Percentiles rank a stretch among this genome's conserved stretches.
phyloP scores from a whole-genome alignment of 2,329 filamentous ascomycete species.

The Scytalidium lignicola region DNA sequence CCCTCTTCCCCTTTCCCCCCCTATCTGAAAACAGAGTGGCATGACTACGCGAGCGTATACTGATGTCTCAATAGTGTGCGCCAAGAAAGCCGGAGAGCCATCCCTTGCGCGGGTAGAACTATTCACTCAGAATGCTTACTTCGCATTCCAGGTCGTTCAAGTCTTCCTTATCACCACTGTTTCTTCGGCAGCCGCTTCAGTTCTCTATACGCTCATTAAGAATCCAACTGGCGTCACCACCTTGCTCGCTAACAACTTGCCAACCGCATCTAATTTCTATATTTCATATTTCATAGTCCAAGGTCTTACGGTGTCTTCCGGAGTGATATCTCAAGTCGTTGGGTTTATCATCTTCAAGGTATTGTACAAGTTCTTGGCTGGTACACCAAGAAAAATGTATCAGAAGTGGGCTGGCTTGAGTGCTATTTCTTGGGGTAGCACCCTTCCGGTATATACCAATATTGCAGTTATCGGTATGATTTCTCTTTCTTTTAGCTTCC shows the following conservation, averaged over 20 bases:
- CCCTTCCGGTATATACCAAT: slow-evolving; percentile 76
- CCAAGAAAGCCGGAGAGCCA: slow-evolving; percentile 74
- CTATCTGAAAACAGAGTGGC: too few species aligned
- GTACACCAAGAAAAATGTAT: slow-evolving; percentile 76
- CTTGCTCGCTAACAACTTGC: slow-evolving; percentile 69
- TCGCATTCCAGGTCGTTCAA: slow-evolving; percentile 84
- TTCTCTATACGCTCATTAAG: slow-evolving; percentile 56
- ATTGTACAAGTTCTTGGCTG: slow-evolving; percentile 68
- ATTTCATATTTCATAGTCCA: slow-evolving; percentile 93
- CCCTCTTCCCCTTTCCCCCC: background rate
- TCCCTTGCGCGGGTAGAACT: slow-evolving; percentile 77
- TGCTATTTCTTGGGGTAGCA: slow-evolving; percentile 76
- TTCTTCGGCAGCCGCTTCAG: slow-evolving; percentile 71
- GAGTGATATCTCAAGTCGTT: slow-evolving; percentile 66
- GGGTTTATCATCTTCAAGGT: slow-evolving; percentile 72
- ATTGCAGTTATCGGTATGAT: slow-evolving; percentile 70
- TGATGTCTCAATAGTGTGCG: slow-evolving; percentile 51
- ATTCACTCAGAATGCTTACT: slow-evolving; percentile 87
- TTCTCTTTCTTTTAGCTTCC: background rate
- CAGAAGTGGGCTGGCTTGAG: slow-evolving; percentile 69
- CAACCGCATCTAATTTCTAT: slow-evolving; percentile 88
- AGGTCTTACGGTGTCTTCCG: slow-evolving; percentile 72
- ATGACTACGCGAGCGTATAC: slow-evolving; percentile 4
- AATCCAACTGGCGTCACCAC: slow-evolving; percentile 57
- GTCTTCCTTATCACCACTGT: slow-evolving; percentile 86